phyloP scores from a whole-genome alignment of 345 rosid genomes.

The Linum lewisii region DNA sequence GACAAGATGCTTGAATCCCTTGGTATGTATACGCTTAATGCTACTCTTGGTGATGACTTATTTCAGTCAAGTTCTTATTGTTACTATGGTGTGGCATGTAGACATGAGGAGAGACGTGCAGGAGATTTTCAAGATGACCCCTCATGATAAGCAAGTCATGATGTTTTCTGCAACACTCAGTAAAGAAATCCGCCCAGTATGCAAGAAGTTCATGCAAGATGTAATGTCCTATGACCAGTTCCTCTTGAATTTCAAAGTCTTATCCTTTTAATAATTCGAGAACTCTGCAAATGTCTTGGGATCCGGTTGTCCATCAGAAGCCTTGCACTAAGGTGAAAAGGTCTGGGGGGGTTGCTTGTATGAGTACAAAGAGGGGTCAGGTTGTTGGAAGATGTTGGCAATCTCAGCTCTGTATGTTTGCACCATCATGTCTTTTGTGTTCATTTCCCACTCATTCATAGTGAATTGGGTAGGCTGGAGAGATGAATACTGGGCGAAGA shows the following conservation, averaged over 20 bases:
- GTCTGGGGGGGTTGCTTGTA: not conserved
- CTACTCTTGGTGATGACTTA: not conserved
- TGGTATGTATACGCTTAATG: conserved; percentile 31
- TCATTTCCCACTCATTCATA: not conserved
- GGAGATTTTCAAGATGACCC: conserved; percentile 97
- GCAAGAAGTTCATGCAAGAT: conserved; percentile 99
- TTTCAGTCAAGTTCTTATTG: not conserved
- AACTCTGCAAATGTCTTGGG: conserved; percentile 25
- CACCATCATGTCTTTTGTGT: not conserved
- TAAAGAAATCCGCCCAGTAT: conserved; percentile 98
- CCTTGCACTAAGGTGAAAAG: conserved; percentile 9
- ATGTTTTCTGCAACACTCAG: conserved; percentile 99
- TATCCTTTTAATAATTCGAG: conserved; percentile 33
- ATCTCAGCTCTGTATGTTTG: not conserved
- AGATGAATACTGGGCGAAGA: not conserved
- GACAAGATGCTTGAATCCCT: conserved; percentile 99
- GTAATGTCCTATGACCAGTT: conserved; percentile 69
- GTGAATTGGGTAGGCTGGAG: not conserved
- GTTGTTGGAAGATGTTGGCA: not conserved
- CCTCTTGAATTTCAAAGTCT: conserved; percentile 48
- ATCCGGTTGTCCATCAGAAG: conserved; percentile 14
- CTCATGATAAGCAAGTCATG: conserved; percentile 99
- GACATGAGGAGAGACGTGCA: conserved; percentile 98
- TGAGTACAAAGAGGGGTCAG: not conserved
- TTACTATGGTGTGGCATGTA: conserved; percentile 19